Conservation (phyloP, 179 eudicot species). For the Pouteria campechiana region DNA sequence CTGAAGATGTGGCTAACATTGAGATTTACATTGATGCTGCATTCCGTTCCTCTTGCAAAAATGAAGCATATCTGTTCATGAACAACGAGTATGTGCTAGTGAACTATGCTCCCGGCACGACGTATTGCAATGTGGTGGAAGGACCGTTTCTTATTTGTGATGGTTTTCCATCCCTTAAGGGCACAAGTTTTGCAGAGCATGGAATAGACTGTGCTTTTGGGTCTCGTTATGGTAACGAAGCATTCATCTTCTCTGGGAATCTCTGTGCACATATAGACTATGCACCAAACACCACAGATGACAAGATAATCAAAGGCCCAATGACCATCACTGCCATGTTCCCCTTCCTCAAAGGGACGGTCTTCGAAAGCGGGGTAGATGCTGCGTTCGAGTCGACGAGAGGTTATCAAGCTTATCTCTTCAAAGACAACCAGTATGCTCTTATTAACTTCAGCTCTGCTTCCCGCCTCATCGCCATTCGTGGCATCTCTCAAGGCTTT, state of each 20-base stretch:
- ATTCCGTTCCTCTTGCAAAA: too few relatives aligned
- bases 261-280: neutral
- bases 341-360: too few relatives aligned
- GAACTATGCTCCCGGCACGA: neutral
- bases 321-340: neutral
- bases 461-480: neutral
- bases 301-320: neutral
- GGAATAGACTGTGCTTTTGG: neutral
- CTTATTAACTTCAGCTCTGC: neutral
- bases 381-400: neutral
- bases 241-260: neutral
- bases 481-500: neutral
- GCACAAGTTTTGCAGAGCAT: neutral
- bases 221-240: neutral
- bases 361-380: neutral
- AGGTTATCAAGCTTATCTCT: neutral
- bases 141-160: neutral
- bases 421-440: too few relatives aligned
- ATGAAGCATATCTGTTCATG: neutral
- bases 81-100: neutral
- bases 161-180: neutral
- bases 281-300: neutral
- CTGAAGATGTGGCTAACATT: neutral
- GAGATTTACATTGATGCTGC: neutral
- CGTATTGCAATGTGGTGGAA: neutral